phyloP scores from a whole-genome alignment of 2,329 filamentous ascomycete genomes.

The Cladophialophora yegresii region DNA sequence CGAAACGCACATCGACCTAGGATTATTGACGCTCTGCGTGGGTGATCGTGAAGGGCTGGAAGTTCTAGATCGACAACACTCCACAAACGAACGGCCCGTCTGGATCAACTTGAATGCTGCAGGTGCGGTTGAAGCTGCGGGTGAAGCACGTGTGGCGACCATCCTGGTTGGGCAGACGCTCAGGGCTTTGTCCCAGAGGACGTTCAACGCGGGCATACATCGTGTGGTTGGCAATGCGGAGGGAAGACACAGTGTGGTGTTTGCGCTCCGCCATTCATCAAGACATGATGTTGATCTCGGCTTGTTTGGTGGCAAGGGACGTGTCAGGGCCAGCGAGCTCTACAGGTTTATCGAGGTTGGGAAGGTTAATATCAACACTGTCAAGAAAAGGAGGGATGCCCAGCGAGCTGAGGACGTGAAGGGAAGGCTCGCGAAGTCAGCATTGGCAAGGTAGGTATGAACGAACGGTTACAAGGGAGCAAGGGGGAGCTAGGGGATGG shows the following conservation, averaged over 20 bases:
- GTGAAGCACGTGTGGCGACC: slow-evolving; percentile 17
- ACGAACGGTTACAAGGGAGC: no score
- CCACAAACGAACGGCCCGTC: slow-evolving; percentile 1
- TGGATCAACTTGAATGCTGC: no score
- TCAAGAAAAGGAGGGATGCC: slow-evolving; percentile 46
- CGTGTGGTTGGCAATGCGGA: slow-evolving; percentile 36
- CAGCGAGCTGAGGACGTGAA: slow-evolving; percentile 35
- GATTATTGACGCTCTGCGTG: slow-evolving; percentile 39
- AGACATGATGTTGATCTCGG: slow-evolving; percentile 35
- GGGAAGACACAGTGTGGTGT: slow-evolving; percentile 38
- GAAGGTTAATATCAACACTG: slow-evolving; percentile 41
- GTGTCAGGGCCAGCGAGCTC: slow-evolving; percentile 30
- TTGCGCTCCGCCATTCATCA: slow-evolving; percentile 36
- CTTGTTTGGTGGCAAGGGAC: slow-evolving; percentile 35
- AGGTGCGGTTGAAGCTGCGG: no score
- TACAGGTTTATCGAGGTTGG: slow-evolving; percentile 34
- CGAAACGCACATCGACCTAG: slow-evolving; percentile 37
- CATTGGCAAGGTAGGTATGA: background rate
- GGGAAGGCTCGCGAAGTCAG: background rate
- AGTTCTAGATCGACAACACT: slow-evolving; percentile 29
- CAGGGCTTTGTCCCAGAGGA: slow-evolving; percentile 30
- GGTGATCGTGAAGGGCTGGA: slow-evolving; percentile 37
- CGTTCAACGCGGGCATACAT: slow-evolving; percentile 36
- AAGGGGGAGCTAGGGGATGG: no score
- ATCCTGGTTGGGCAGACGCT: slow-evolving; percentile 37